Percentiles rank a stretch among this genome's conserved stretches.
phyloP scores from a whole-genome alignment of 768 basidiomycete species.

The Gyrodon lividus region DNA sequence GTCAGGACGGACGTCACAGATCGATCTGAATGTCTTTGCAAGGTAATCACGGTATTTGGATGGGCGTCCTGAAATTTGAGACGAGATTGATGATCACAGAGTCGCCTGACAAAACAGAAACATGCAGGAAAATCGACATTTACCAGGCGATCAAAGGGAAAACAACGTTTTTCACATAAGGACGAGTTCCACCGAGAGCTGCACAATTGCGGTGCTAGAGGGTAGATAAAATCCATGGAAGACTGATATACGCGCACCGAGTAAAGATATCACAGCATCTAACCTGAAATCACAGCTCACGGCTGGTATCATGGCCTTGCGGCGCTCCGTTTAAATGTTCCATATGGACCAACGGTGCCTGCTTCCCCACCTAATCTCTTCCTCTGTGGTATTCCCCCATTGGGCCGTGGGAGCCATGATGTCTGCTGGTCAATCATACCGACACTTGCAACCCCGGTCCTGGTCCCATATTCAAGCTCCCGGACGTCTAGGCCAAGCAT shows the following conservation, averaged over 20 bases:
- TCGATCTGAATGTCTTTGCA: too few species aligned
- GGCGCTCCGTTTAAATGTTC: slow-evolving; percentile 39
- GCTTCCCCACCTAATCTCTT: slow-evolving; percentile 34
- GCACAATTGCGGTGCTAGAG: background rate
- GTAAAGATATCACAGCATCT: background rate
- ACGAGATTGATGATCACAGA: too few species aligned
- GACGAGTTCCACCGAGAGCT: too few species aligned
- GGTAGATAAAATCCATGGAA: background rate
- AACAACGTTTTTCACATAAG: too few species aligned
- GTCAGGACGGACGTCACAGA: too few species aligned
- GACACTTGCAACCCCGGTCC: background rate
- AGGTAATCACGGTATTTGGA: too few species aligned
- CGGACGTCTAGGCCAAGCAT: slow-evolving; percentile 55
- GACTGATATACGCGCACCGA: background rate
- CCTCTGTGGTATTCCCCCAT: slow-evolving; percentile 17
- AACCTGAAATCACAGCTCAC: background rate
- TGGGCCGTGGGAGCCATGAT: slow-evolving; percentile 11
- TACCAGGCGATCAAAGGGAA: too few species aligned
- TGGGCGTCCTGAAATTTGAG: too few species aligned
- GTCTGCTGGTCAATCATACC: slow-evolving; percentile 14
- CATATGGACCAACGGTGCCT: slow-evolving; percentile 43
- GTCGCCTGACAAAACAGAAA: too few species aligned
- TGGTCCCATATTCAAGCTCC: slow-evolving; percentile 15
- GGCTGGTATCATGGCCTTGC: slow-evolving; percentile 15
- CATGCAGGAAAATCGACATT: too few species aligned